Evolutionary conservation across 495 filamentous ascomycete genomes (phyloP), one percentile per base, ranked within the genome.

Genomic region (Elaphomyces granulatus): DNA sequence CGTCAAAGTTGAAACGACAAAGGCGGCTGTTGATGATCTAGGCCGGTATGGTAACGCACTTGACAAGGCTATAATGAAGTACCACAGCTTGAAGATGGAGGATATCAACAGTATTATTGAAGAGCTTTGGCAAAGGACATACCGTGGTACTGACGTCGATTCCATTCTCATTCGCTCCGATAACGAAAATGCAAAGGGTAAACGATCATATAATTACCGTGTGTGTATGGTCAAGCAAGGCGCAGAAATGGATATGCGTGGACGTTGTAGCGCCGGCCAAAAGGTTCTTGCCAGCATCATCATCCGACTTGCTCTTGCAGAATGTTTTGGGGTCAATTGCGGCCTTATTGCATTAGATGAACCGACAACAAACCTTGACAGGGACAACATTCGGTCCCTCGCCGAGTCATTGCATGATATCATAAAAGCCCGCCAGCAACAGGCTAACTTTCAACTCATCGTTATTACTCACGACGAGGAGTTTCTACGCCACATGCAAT

Each of bases 391-490:
- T 53, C 75, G 77, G 36, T 82, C 82, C 34, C 68, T 99, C 28
- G 90, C 90, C 18, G 70, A 78, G 56, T 81, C 80, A 23, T 62
- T 99, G 47, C 80, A 92, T 55, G 70, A 78, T 43, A 93, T 99
- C 49, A 95, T 99, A 58, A 72, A 82, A 50, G 60, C 75, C 26
- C 75, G 90, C n/a, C 71, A 78, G 49, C 66, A 76, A 45, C 90
- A 99, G 69, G 67, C 77, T 15, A 99, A 99, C 49, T 92, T 99
- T 64, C 92, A 96, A 66, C 71, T 96, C 32, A 92, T 99, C 58
- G 83, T 96, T 41, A 99, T 99, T 56, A 99, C 90, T 23, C 90
- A 99, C 68, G 90, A 99, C 60, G 90, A 96, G 61, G 87, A 95
- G 45, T 99, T 99, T 57, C 54, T 99, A 48, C 72, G 76, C 36